Conservation (phyloP, 495 filamentous ascomycete species). For the Astrothelium subdiscretum region DNA sequence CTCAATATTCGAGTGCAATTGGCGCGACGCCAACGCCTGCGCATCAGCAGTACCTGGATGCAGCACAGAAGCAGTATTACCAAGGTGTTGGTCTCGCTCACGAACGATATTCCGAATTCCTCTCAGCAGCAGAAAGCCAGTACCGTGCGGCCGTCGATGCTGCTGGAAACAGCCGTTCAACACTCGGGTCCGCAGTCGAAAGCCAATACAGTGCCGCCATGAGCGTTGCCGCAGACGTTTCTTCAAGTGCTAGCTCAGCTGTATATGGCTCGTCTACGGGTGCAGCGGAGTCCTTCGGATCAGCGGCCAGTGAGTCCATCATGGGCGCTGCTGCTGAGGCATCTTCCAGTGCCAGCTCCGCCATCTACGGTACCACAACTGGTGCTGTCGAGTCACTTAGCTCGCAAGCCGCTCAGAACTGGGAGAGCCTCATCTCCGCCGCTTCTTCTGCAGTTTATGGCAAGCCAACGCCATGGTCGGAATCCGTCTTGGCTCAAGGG, state of each 20-base stretch:
- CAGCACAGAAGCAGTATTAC: slow-evolving; percentile 62
- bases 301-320: slow-evolving; percentile 30
- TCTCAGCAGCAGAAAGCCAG: slow-evolving; percentile 46
- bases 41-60: slow-evolving; percentile 44
- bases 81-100: slow-evolving; percentile 66
- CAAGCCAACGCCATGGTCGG: slow-evolving; percentile 33
- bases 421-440: slow-evolving; percentile 27
- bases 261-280: slow-evolving; percentile 29
- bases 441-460: slow-evolving; percentile 33
- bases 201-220: slow-evolving; percentile 34
- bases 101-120: slow-evolving; percentile 61
- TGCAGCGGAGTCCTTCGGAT: slow-evolving; percentile 26
- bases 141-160: slow-evolving; percentile 29
- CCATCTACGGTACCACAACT: slow-evolving; percentile 33
- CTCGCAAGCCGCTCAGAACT: slow-evolving; percentile 11
- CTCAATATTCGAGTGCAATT: slow-evolving; percentile 49
- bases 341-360: slow-evolving; percentile 13
- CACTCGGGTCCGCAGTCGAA: slow-evolving; percentile 35
- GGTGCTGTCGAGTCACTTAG: slow-evolving; percentile 34
- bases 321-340: slow-evolving; percentile 26
- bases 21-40: slow-evolving; percentile 44
- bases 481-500: slow-evolving; percentile 39
- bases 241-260: slow-evolving; percentile 3
- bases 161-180: slow-evolving; percentile 1
- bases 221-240: background rate